Evolutionary conservation across 2,329 filamentous ascomycete genomes (phyloP), one percentile per base, ranked within the genome.

Genomic region (Parastagonospora avenae): DNA sequence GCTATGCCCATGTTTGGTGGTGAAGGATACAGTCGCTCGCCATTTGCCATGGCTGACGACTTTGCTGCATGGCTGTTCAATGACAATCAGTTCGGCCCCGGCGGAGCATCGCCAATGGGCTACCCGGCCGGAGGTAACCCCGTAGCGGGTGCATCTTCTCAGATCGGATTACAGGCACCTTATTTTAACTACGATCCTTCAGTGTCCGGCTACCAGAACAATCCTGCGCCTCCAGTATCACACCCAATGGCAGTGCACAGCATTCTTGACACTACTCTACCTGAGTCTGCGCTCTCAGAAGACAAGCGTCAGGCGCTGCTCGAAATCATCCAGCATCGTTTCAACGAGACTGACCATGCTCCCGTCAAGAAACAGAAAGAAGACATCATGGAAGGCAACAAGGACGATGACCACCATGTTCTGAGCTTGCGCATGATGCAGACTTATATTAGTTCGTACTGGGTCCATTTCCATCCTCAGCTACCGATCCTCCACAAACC

Each of bases 361-460:
- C 87, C 88, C 0, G 82, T 89, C 27, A 85, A 89, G 55, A 87
- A 88, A 57, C 85, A 88, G 55, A 91, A 92, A 66, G 90, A 91
- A 42, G 83, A 82, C 42, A 84, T 97, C 24, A 77, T 96, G 48
- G 86, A 91, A 27, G 93, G 92, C 11, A 86, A 96, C 65, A 84
- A 89, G 46, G 84, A 86, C 48, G 77, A 80, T 41, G 77, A 82
- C 38, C 73, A 74, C 27, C 85, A 87, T 63, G 81, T 85, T 4
- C 78, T 97, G 55, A 96, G 93, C 72, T 81, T 92, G 64, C 86
- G 89, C 64, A 97, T 96, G 91, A 95, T 97, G 89, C 91, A 97
- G 74, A 88, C 87, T 2, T 97, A 97, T 67, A 92, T 74, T 51
- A 68, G 87, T 9, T 96, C 92, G 2, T 99, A 95, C 73, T 99